Percentiles rank a stretch among this genome's conserved stretches.
Conservation (phyloP, 1,284 basidiomycete genomes). For the Ustilago esculenta region DNA sequence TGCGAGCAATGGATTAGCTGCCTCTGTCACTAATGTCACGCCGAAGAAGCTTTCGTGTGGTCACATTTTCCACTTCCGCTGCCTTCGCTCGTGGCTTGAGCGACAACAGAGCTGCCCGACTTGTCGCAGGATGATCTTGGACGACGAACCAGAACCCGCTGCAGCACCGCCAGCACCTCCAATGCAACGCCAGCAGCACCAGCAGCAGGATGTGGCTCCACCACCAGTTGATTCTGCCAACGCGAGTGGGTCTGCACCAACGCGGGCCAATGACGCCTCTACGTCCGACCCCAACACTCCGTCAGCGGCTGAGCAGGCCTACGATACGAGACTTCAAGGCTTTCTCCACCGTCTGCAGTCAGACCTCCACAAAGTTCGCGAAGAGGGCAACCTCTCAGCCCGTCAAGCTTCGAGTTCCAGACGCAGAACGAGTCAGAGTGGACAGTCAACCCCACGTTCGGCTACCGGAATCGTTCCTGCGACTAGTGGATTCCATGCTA, state of each 20-base stretch:
- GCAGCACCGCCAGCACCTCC: slow-evolving; percentile 20
- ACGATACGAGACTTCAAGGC: slow-evolving; percentile 30
- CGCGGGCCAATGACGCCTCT: background rate
- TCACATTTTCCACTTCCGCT: slow-evolving; percentile 98
- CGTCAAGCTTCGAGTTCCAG: slow-evolving; percentile 8
- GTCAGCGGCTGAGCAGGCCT: slow-evolving; percentile 18
- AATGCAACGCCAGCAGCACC: slow-evolving; percentile 7
- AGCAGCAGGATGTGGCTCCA: background rate
- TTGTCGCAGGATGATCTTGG: slow-evolving; percentile 89
- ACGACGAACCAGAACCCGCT: slow-evolving; percentile 65
- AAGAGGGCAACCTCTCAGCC: slow-evolving; percentile 39
- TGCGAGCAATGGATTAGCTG: background rate
- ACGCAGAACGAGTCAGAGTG: slow-evolving; percentile 10
- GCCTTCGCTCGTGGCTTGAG: slow-evolving; percentile 95
- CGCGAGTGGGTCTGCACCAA: background rate
- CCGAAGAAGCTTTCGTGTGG: slow-evolving; percentile 96
- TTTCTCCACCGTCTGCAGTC: slow-evolving; percentile 42
- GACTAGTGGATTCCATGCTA: background rate
- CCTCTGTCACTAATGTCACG: slow-evolving; percentile 75
- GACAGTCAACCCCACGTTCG: slow-evolving; percentile 16
- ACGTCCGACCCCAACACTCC: background rate
- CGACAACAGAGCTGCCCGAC: slow-evolving; percentile 91
- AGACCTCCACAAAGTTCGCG: slow-evolving; percentile 45
- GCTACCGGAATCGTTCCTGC: background rate
- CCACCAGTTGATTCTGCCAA: background rate